Percentiles rank a stretch among this genome's conserved stretches.
Conservation (phyloP, 1,284 basidiomycete genomes). For the Pulveroboletus ridleyi region DNA sequence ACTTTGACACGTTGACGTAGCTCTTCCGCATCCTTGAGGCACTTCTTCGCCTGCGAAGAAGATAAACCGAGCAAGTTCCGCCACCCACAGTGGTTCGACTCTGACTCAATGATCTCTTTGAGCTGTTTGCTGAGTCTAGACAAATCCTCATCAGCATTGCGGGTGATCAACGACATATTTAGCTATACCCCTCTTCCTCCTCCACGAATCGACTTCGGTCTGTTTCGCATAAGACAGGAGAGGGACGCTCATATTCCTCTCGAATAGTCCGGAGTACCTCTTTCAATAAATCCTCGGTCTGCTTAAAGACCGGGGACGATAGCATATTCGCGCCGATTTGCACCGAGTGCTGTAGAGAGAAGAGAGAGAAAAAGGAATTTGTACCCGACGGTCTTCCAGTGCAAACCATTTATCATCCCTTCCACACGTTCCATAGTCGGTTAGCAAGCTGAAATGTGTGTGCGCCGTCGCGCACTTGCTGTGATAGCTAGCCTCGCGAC, state of each 20-base stretch:
- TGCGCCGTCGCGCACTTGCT: constrained; percentile 5
- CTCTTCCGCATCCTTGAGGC: constrained; percentile 10
- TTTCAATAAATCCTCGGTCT: constrained; percentile 13
- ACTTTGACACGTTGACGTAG: constrained; percentile 20
- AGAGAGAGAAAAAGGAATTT: not conserved
- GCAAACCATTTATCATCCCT: constrained; percentile 25
- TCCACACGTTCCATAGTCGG: constrained; percentile 10
- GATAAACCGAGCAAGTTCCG: constrained; percentile 7
- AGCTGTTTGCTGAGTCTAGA: constrained; percentile 21
- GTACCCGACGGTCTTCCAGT: not conserved
- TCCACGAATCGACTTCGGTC: constrained; percentile 8
- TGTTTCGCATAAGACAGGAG: constrained; percentile 16
- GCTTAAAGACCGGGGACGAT: constrained; percentile 9
- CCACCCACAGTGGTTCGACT: not conserved
- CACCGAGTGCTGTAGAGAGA: not conserved
- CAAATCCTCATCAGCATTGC: constrained; percentile 1
- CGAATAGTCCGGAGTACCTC: constrained; percentile 14
- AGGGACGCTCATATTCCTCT: not conserved
- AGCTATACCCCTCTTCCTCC: constrained; percentile 21
- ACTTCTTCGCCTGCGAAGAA: constrained; percentile 12
- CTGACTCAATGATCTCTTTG: not conserved
- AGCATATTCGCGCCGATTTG: constrained; percentile 17
- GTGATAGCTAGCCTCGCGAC: constrained; percentile 27
- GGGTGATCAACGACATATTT: not conserved
- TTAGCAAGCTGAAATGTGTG: constrained; percentile 1